Conservation (phyloP, 108 stramenopile species). For the Halocafeteria seosinensis region DNA sequence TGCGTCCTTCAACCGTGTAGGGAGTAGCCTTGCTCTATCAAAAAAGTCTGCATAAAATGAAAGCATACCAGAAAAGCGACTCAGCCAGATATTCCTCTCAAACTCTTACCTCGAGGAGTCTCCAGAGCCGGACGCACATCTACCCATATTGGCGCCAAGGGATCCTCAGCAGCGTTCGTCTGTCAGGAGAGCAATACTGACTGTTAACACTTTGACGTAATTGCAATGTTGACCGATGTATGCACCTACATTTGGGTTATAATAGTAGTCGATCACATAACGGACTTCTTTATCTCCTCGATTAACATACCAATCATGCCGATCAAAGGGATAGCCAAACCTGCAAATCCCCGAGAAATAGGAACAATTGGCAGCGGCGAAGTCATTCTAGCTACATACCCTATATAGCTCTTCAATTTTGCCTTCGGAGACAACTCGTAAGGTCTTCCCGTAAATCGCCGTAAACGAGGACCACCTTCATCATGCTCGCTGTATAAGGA, state of each 20-base stretch:
- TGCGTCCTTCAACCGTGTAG: neutral
- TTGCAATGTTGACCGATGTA: too few species aligned
- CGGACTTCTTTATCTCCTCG: constrained; percentile 56
- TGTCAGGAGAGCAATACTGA: too few species aligned
- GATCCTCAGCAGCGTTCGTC: constrained; percentile 36
- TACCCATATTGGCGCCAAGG: constrained; percentile 57
- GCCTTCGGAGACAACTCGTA: constrained; percentile 82
- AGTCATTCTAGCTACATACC: too few species aligned
- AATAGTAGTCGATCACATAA: constrained; percentile 97
- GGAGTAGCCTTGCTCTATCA: neutral
- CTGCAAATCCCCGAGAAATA: too few species aligned
- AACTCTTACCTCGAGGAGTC: constrained; percentile 36
- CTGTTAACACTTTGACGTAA: too few species aligned
- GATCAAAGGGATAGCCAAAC: constrained; percentile 85
- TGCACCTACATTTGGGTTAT: constrained; percentile 29
- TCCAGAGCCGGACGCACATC: constrained; percentile 92
- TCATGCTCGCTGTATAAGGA: neutral
- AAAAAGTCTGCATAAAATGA: neutral
- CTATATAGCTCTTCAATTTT: constrained; percentile 29
- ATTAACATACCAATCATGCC: constrained; percentile 94
- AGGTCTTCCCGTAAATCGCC: constrained; percentile 75
- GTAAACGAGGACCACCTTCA: constrained; percentile 37
- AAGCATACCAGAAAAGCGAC: constrained; percentile 38
- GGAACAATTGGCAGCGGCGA: too few species aligned
- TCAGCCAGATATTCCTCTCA: constrained; percentile 55